Base-by-base conservation (phyloP, 2,329 filamentous ascomycete genomes). In the Fusarium torulosum region DNA sequence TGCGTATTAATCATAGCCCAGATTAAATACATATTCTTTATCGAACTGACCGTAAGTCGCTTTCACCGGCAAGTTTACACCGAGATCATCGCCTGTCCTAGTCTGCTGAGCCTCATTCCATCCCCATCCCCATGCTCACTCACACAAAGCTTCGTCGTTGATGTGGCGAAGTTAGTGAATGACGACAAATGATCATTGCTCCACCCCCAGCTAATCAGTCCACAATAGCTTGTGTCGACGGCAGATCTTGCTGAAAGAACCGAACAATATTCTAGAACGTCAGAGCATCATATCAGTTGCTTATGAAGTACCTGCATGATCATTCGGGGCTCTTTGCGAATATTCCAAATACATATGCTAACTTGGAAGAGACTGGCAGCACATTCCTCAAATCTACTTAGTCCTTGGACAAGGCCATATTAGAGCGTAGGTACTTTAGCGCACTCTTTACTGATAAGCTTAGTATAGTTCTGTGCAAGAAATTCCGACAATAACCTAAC, bases 61-160 rank as follows among this genome's bases (percentile, higher is more conserved):
- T 29, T 41, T 55, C 17, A 45, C 35, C 45, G 25, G 43, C 42
- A 63, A 33, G 29, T 63, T 27, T 37, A 25, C 13, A 46, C 46
- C 46, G 35, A 49, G 20, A 49, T 37, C 25, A 49, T 56, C 40
- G 41, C 64, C 37, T 65, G 51, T 40, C 51, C 35, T 49, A 58
- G 25, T 31, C 49, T 63, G 50, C 61, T 69, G 31, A 69, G 66
- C 66, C 66, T 67, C 66, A 53, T 35, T 15, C 60, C 49, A 38
- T 61, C 27, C 17, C 53, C 50, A 25, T 42, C 53, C 47, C 52
- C 55, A 25, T 38, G 49, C 47, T 50, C 55, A 15, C 29, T 51
- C 25, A 33, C 47, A 37, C 7, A 37, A 19, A 59, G 63, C 51
- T 63, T 69, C 66, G 53, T 55, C 59, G 44, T 43, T 40, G 9